A percentile compares a stretch with the other conserved stretches of the same genome.
These are phyloP conservation scores for Colletotrichum musicola DNA, from an alignment of 2,329 filamentous ascomycete genomes.

Conservation along the genomic window DNA sequence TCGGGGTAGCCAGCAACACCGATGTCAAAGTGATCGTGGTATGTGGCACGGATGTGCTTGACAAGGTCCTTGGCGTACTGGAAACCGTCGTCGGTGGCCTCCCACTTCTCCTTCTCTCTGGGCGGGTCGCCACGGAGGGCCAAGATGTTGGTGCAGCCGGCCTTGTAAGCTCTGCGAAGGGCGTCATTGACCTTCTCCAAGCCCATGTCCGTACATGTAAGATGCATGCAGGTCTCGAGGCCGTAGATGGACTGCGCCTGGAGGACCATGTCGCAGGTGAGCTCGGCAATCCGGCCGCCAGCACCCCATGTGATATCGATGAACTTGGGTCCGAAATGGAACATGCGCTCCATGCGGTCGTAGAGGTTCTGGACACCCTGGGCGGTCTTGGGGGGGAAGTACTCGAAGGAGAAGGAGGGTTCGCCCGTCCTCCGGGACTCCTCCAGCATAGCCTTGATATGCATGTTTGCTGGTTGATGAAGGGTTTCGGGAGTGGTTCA, in stretches of 20 bases:
- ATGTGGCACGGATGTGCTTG: conserved; percentile 81
- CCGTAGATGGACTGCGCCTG: conserved; percentile 96
- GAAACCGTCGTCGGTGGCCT: conserved; percentile 87
- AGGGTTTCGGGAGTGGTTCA: conserved; percentile 6
- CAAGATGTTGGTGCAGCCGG: conserved; percentile 97
- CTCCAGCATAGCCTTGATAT: conserved; percentile 91
- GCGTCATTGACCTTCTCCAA: conserved; percentile 91
- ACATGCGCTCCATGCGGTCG: conserved; percentile 99
- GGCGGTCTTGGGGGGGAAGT: conserved; percentile 97
- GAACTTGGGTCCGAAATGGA: conserved; percentile 91
- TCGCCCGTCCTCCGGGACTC: conserved; percentile 83
- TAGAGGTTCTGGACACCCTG: conserved; percentile 99
- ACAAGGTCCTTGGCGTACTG: conserved; percentile 93
- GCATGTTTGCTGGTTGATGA: conserved; percentile 71
- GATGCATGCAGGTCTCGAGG: conserved; percentile 98
- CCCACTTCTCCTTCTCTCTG: conserved; percentile 93
- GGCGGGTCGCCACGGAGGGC: conserved; percentile 94
- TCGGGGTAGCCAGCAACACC: conserved; percentile 97
- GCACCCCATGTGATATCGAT: conserved; percentile 99
- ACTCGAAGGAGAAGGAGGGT: conserved; percentile 98
- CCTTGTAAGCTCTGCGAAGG: conserved; percentile 88
- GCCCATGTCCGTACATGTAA: conserved; percentile 99
- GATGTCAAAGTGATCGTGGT: conserved; percentile 87
- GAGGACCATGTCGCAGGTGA: conserved; percentile 98
- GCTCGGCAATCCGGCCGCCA: conserved; percentile 87